Conservation (phyloP, 2,329 filamentous ascomycete genomes). For the Aspergillus tubingensis region DNA sequence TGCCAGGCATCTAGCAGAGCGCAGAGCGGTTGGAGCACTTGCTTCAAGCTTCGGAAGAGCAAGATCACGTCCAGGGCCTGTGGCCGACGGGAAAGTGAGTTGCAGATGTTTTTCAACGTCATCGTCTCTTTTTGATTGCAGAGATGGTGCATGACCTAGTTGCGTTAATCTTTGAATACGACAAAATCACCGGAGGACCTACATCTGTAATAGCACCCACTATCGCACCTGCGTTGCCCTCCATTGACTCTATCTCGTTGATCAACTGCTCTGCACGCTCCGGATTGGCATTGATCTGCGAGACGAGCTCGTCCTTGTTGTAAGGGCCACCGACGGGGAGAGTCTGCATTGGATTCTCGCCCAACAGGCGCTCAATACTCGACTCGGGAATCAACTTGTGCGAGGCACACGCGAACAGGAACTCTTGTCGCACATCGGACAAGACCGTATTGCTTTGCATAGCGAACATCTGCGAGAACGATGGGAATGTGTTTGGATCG, state of each 20-base stretch:
- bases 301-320: conserved; percentile 74
- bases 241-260: conserved; percentile 81
- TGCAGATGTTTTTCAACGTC: conserved; percentile 63
- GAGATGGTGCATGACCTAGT: conserved; percentile 55
- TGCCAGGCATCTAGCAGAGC: conserved; percentile 63
- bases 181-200: conserved; percentile 24
- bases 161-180: conserved; percentile 11
- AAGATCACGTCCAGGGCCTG: conserved; percentile 60
- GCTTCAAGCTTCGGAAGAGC: conserved; percentile 60
- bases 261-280: conserved; percentile 75
- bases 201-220: conserved; percentile 75
- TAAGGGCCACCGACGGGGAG: conserved; percentile 66
- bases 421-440: conserved; percentile 73
- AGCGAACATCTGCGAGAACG: conserved; percentile 65
- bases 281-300: conserved; percentile 74
- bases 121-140: conserved; percentile 64
- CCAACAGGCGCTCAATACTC: conserved; percentile 76
- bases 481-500: conserved; percentile 64
- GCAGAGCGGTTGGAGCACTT: conserved; percentile 61
- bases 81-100: conserved; percentile 57
- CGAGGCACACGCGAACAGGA: conserved; percentile 85
- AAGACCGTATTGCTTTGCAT: conserved; percentile 61
- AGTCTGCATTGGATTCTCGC: conserved; percentile 79
- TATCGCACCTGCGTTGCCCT: conserved; percentile 87
- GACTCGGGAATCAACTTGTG: conserved; percentile 79